Base-by-base conservation (phyloP, 1,284 basidiomycete species). In the Rhodotorula sp. region DNA sequence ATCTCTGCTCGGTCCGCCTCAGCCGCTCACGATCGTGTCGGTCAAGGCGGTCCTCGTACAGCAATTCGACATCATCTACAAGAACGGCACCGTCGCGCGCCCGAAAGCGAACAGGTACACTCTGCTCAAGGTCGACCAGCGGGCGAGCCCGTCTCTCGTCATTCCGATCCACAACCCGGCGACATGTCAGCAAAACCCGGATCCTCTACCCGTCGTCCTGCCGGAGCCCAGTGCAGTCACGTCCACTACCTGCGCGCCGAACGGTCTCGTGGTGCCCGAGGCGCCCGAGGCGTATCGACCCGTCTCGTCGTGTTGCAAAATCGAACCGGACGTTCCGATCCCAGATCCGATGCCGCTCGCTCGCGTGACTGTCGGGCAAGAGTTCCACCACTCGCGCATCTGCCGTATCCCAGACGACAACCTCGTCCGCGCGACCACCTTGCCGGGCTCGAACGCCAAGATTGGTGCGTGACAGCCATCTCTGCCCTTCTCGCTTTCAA, bases 371-470 rank as follows among this genome's bases (percentile, higher is more conserved):
- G 45, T 52, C 2, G 60, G 56, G 7, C 62, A 64, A 15, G 69
- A 68, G 21, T 71, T 61, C 61, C 62, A 66, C 67, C 69, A 68
- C 60, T 65, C 64, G 21, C 52, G 70, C 4, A 67, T 71, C 23
- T 60, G 63, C 56, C 66, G 75, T 5, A 66, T 70, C 1, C 72
- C 75, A 26, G 31, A 59, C 50, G 75, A 76, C 62, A 72, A 76
- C 48, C 47, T 62, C n/a, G 70, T 74, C 3, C 48, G 75, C 5
- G 65, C 75, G 10, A 62, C 70, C 14, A 74, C 75, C 12, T 68
- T 76, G 7, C 62, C 64, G 1, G 68, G 58, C 1, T 57, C 43
- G 26, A 60, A 69, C 2, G 66, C 66, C n/a, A 52, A n/a, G 55
- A 76, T 76, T 18, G 26, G 54, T 55, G 26, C 26, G 54, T 26